Base-by-base conservation (phyloP, 2,329 filamentous ascomycete genomes). In the Tothia fuscella region DNA sequence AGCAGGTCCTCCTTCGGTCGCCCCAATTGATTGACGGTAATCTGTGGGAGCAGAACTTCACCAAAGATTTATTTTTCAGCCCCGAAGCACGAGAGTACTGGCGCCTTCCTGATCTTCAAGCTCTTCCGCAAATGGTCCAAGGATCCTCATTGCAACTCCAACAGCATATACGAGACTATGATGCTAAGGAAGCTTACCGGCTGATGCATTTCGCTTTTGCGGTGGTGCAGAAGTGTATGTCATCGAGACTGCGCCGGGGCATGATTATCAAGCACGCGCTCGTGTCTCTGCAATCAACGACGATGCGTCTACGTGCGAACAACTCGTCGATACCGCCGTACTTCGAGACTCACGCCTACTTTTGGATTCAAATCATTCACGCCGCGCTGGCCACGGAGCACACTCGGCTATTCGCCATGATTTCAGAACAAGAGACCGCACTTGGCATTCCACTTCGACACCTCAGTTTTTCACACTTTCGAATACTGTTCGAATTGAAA, bases 301-400 rank as follows among this genome's bases (percentile, higher is more conserved):
- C 37, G 6, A 40, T 40, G 22, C 37, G 37, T 10, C 6, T 20
- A 13, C 12, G 37, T 7, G 37, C 37, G 6, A 12, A 40, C 6
- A 29, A 29, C 37, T 17, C 37, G 9, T 13, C 10, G 13, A 29
- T 40, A 9, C 37, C 21, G 6, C 22, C 37, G 10, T 40, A 40
- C 25, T 40, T 25, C 13, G 37, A 29, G 22, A 40, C 37, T 10
- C 37, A 40, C 6, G 37, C 37, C 6, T 30, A 29, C 25, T 40
- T 40, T 20, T 40, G 37, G 37, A 40, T 40, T 17, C 37, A 32
- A 19, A 33, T 40, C 13, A 20, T 40, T 12, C 37, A 40, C 20
- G 37, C 26, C 13, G 37, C 37, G 12, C 37, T 40, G 21, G 22
- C 37, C 9, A 10, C 32, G 14, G 14, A 29, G 10, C 10, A 29